Evolutionary conservation across 1,139 yeast species (phyloP), one percentile per base, ranked within the genome.

Genomic region (Hanseniaspora sp.): DNA sequence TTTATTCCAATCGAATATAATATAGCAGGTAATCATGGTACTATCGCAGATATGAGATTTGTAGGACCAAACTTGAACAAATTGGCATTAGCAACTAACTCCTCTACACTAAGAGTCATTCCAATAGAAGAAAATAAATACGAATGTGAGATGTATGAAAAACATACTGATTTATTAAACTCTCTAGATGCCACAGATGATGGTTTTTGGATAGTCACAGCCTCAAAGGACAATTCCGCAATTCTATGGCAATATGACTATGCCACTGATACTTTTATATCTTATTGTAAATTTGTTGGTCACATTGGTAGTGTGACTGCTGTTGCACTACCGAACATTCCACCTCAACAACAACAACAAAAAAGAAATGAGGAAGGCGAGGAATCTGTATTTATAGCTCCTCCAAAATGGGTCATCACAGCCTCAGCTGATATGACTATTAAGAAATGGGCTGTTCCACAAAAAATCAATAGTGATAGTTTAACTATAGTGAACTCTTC

Each of bases 11-110:
- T 78, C 3, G 60, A 68, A 11, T 73, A 79, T 54, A 74, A 80
- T 47, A 74, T 88, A 60, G 95, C 96, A 1, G 97, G 97, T 62
- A 88, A 90, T 67, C 96, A 92, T 68, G 97, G 96, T 58, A 94
- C 94, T 38, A 82, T 92, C 62, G 95, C 96, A 8, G 98, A 87
- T 64, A 76, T 87, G 69, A 77, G 79, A 59, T 83, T 81, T 63
- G 84, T 82, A 42, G 95, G 94, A 0, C 86, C 87, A 8, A 67
- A 73, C 12, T 67, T 71, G 45, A 67, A 76, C 44, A 63, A 67
- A 35, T 67, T 90, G 51, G 96, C 95, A 1, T 70, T 92, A 61
- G 96, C 97, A 1, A 90, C 98, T 12, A 92, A 92, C 67, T 85
- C 97, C 0, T 95, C 96, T n/a, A 82, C 94, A 3, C 72, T 92